These are phyloP conservation scores for Dillenia suffruticosa DNA, from an alignment of 164 flowering plant species.

Conservation along the genomic window DNA sequence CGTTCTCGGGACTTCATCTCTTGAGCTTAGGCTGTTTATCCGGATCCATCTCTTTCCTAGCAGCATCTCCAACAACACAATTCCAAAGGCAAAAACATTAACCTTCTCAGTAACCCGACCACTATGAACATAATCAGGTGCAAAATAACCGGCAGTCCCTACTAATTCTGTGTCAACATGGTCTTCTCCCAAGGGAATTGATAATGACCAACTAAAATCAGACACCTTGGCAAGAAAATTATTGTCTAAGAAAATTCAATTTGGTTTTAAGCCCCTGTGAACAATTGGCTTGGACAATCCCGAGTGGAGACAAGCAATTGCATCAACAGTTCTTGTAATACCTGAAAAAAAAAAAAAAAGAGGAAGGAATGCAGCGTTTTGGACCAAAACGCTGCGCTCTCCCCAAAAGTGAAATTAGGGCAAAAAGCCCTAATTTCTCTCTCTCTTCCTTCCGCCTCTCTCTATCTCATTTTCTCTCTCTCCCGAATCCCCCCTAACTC, in stretches of 20 bases:
- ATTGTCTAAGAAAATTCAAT: constrained; percentile 6
- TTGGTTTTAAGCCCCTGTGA: constrained; percentile 1
- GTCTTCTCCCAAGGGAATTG: constrained; percentile 5
- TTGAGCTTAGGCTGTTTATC: too few species aligned
- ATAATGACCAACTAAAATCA: not conserved
- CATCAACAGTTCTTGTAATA: too few species aligned
- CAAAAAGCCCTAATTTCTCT: too few species aligned
- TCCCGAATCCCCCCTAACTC: too few species aligned
- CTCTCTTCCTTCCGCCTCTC: too few species aligned
- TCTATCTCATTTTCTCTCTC: too few species aligned
- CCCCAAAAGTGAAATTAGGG: too few species aligned
- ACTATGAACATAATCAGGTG: not conserved
- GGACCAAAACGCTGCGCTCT: too few species aligned
- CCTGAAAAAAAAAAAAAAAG: too few species aligned
- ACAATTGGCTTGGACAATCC: constrained; percentile 13
- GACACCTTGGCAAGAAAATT: constrained; percentile 10
- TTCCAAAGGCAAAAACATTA: constrained; percentile 13
- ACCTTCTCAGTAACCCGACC: constrained; percentile 3
- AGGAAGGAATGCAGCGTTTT: too few species aligned
- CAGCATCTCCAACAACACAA: constrained; percentile 9
- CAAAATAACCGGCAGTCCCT: not conserved
- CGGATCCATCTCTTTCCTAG: constrained; percentile 5
- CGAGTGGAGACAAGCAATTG: constrained; percentile 16
- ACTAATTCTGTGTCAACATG: not conserved
- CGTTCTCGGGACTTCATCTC: too few species aligned